phyloP scores from a whole-genome alignment of 495 filamentous ascomycete genomes.

The Schizothecium vesticola region DNA sequence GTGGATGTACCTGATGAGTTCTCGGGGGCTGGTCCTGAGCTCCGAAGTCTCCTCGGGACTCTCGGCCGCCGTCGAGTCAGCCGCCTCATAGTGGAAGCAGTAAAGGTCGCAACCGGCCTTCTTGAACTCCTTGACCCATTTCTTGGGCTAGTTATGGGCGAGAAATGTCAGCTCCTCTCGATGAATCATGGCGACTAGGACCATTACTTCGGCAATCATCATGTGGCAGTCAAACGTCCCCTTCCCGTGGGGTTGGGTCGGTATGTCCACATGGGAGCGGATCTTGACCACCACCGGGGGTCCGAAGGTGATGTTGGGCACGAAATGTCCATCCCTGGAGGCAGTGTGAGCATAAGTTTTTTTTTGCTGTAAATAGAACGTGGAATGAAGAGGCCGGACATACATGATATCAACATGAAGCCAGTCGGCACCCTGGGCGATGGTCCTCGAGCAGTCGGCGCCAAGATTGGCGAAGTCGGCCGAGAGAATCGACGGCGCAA shows the following conservation, averaged over 20 bases:
- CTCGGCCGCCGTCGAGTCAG: slow-evolving; percentile 73
- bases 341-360: not conserved
- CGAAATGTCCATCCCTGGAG: slow-evolving; percentile 81
- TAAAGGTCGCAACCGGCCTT: slow-evolving; percentile 93
- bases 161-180: slow-evolving; percentile 7
- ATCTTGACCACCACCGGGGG: slow-evolving; percentile 91
- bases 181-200: not conserved
- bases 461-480: slow-evolving; percentile 90
- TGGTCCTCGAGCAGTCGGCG: slow-evolving; percentile 75
- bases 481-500: slow-evolving; percentile 93
- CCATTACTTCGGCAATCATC: slow-evolving; percentile 93
- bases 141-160: slow-evolving; percentile 64
- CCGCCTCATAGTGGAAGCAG: slow-evolving; percentile 99
- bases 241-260: slow-evolving; percentile 51
- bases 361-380: not conserved
- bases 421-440: slow-evolving; percentile 82
- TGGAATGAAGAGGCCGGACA: slow-evolving; percentile 19
- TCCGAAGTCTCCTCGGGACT: slow-evolving; percentile 62
- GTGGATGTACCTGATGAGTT: slow-evolving; percentile 87
- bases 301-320: slow-evolving; percentile 96
- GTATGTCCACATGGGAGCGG: slow-evolving; percentile 66
- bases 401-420: slow-evolving; percentile 86
- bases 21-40: slow-evolving; percentile 66
- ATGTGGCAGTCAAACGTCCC: slow-evolving; percentile 99
- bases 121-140: slow-evolving; percentile 94